Percentiles rank a stretch among this genome's conserved stretches.
These are phyloP conservation scores for Suillus plorans DNA, from an alignment of 768 basidiomycete species.

Conservation along the genomic window DNA sequence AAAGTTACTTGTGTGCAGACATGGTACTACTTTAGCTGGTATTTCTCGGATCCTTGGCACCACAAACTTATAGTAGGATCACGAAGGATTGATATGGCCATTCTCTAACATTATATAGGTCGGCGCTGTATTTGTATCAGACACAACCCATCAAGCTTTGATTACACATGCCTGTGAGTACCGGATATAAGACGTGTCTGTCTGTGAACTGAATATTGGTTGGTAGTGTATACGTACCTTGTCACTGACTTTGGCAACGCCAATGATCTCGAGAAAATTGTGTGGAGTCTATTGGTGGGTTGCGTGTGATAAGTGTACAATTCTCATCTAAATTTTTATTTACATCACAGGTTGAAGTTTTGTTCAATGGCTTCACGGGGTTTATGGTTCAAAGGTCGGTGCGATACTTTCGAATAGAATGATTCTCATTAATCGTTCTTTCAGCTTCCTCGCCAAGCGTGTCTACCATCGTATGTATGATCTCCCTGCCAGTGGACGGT, in stretches of 20 bases:
- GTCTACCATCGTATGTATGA: constrained; percentile 40
- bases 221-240: constrained; percentile 44
- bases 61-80: constrained; percentile 39
- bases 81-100: background rate
- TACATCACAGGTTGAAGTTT: constrained; percentile 38
- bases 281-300: constrained; percentile 33
- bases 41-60: constrained; percentile 46
- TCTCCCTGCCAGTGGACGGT: background rate
- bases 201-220: background rate
- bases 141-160: constrained; percentile 49
- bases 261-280: constrained; percentile 28
- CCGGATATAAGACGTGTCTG: background rate
- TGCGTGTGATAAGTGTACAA: background rate
- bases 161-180: constrained; percentile 48
- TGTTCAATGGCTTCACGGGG: constrained; percentile 50
- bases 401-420: background rate
- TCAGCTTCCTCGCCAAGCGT: constrained; percentile 44
- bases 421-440: background rate
- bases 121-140: constrained; percentile 45
- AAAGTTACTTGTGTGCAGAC: constrained; percentile 50
- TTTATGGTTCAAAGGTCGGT: constrained; percentile 41
- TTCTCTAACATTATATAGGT: constrained; percentile 38
- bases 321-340: background rate
- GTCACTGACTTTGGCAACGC: constrained; percentile 37
- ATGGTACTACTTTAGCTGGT: constrained; percentile 47